Evolutionary conservation across 2,329 filamentous ascomycete genomes (phyloP), one percentile per base, ranked within the genome.

Genomic region (Pezicula neosporulosa): DNA sequence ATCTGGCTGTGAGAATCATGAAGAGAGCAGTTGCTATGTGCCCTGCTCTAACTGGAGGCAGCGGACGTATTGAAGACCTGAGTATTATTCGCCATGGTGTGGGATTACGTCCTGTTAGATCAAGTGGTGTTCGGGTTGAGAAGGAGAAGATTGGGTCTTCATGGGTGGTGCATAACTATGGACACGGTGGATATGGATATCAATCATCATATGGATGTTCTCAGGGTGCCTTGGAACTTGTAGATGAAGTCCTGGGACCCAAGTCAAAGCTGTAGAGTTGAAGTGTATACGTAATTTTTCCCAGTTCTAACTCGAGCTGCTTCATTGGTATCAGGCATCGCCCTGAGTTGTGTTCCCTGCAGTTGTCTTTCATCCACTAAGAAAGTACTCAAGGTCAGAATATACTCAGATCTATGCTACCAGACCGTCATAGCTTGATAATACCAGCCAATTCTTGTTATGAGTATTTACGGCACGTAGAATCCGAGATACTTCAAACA

Each of bases 131-230:
- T 21, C 75, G 85, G 44, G 71, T 88, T 44, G 85, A 87, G 65
- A 81, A 73, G 60, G 84, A 88, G 61, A 73, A 69, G 38, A 74
- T 87, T 39, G 70, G 74, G 47, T 77, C 74, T 3, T 68, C 77
- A 2, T 74, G 72, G 61, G 76, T 83, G 3, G 79, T 86, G 39
- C 82, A 85, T 64, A 80, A 81, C 55, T 84, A 84, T 65, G 81
- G 81, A 1, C 79, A 83, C 66, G 81, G 76, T 10, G 81, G 81
- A 0, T 81, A 79, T 68, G 86, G 85, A 3, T 89, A 81, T 57
- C 80, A 83, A 60, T 70, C 72, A 24, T 78, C 75, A 5, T 93
- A 87, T 68, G 89, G 88, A 1, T 90, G 86, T 66, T 82, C 87
- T 0, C 76, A 85, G 62, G 74, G 77, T 33, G 85, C 84, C 0